Conservation (phyloP, 176 grass and related monocot species). For the Aegilops sharonensis region DNA sequence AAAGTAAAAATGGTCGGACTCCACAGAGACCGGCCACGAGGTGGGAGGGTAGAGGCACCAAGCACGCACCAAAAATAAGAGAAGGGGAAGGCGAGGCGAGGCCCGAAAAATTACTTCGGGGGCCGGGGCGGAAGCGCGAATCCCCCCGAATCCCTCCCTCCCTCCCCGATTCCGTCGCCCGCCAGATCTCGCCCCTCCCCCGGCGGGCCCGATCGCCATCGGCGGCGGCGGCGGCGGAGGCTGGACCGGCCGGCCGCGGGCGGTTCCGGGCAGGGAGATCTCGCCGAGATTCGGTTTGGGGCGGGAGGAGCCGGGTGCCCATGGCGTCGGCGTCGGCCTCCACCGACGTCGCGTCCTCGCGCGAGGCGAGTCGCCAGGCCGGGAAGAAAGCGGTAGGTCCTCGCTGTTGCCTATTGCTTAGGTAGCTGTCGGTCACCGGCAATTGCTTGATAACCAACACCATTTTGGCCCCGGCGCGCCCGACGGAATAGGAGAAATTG, state of each 20-base stretch:
- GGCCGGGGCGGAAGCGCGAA: slow-evolving; percentile 28
- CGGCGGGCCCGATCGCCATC: slow-evolving; percentile 38
- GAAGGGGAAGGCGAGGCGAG: background rate
- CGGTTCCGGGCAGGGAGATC: slow-evolving; percentile 30
- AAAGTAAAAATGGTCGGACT: slow-evolving; percentile 36
- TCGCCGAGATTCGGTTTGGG: slow-evolving; percentile 25
- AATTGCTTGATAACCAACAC: background rate
- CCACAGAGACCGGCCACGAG: slow-evolving; percentile 23
- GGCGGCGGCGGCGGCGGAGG: slow-evolving; percentile 48
- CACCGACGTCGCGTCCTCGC: slow-evolving; percentile 39
- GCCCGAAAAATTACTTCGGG: slow-evolving; percentile 20
- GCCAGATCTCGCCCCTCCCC: slow-evolving; percentile 42
- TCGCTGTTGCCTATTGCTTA: slow-evolving; percentile 18
- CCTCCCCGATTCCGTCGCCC: slow-evolving; percentile 21
- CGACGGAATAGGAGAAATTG: background rate
- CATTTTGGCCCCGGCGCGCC: background rate
- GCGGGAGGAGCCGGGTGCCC: slow-evolving; percentile 33
- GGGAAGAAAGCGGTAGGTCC: slow-evolving; percentile 87
- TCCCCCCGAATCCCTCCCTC: slow-evolving; percentile 33
- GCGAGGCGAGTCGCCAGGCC: slow-evolving; percentile 79
- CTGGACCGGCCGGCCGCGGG: slow-evolving; percentile 12
- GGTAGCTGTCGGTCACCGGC: background rate
- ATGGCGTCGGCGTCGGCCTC: slow-evolving; percentile 73
- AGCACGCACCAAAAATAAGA: slow-evolving; percentile 32
- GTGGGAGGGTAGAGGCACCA: background rate